Conservation (phyloP, 2,329 filamentous ascomycete species). For the Hypoxylon sp. region DNA sequence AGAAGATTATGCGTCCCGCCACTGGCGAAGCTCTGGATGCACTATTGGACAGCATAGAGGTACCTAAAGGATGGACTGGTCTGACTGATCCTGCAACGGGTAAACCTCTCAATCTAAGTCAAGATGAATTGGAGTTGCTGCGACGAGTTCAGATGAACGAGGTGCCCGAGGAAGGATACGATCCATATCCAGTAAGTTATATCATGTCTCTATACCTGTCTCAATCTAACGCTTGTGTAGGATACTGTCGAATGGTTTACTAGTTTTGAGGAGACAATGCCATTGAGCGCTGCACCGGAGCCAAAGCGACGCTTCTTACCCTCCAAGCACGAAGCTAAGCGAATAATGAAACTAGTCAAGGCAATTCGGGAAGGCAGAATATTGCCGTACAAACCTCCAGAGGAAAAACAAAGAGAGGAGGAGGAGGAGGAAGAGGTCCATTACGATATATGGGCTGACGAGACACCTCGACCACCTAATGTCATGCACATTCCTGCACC, state of each 20-base stretch:
- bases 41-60: slow-evolving; percentile 93
- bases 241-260: slow-evolving; percentile 96
- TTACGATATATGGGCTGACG: slow-evolving; percentile 96
- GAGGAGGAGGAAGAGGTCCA: slow-evolving; percentile 79
- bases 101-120: slow-evolving; percentile 88
- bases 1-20: slow-evolving; percentile 96
- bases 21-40: slow-evolving; percentile 94
- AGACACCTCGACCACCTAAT: slow-evolving; percentile 85
- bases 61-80: slow-evolving; percentile 97
- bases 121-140: slow-evolving; percentile 90
- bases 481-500: slow-evolving; percentile 96
- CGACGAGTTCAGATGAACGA: slow-evolving; percentile 92
- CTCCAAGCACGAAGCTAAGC: slow-evolving; percentile 96
- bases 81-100: slow-evolving; percentile 94
- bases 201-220: neutral
- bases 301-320: slow-evolving; percentile 96
- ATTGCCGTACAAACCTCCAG: slow-evolving; percentile 85
- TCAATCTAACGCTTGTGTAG: slow-evolving; percentile 55
- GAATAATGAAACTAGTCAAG: slow-evolving; percentile 96
- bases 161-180: slow-evolving; percentile 87
- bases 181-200: slow-evolving; percentile 84
- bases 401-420: slow-evolving; percentile 77
- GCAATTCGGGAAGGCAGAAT: slow-evolving; percentile 96
- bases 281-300: slow-evolving; percentile 92
- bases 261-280: slow-evolving; percentile 91